Conservation (phyloP, 768 basidiomycete genomes). For the Boletus edulis region DNA sequence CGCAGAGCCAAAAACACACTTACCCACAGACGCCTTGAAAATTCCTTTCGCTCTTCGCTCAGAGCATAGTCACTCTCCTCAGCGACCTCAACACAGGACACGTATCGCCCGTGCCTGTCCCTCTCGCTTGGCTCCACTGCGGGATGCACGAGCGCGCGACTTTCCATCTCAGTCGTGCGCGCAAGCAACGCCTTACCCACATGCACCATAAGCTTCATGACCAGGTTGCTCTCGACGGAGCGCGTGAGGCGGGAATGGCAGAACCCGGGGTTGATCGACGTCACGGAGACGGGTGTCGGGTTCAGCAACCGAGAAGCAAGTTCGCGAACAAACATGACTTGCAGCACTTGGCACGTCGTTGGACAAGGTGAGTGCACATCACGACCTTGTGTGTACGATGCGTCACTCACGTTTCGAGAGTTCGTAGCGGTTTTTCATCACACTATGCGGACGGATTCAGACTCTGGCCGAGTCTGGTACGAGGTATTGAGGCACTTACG, state of each 20-base stretch:
- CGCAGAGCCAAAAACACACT: not conserved
- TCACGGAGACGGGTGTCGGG: constrained; percentile 28
- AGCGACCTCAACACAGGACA: constrained; percentile 23
- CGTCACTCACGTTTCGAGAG: constrained; percentile 25
- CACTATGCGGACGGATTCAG: constrained; percentile 8
- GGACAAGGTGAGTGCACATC: not conserved
- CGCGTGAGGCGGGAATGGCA: constrained; percentile 33
- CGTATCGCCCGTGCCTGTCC: constrained; percentile 29
- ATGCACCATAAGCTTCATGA: not conserved
- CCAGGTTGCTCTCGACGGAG: constrained; percentile 9
- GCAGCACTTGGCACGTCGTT: constrained; percentile 24
- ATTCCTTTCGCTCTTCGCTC: constrained; percentile 28
- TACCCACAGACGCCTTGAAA: constrained; percentile 35
- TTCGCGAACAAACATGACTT: constrained; percentile 36
- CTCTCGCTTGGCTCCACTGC: constrained; percentile 27
- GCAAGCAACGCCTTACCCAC: constrained; percentile 24
- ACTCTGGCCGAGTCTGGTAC: not conserved
- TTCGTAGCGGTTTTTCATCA: constrained; percentile 25
- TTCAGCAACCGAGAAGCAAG: constrained; percentile 31
- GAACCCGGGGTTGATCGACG: constrained; percentile 35
- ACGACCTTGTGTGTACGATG: not conserved
- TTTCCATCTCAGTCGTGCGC: constrained; percentile 33
- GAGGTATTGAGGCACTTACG: constrained; percentile 13
- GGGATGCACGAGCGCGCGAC: constrained; percentile 35
- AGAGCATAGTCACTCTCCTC: constrained; percentile 35